Percentiles rank a stretch among this genome's conserved stretches.
Conservation (phyloP, 768 basidiomycete genomes). For the Rhodotorula toruloides region DNA sequence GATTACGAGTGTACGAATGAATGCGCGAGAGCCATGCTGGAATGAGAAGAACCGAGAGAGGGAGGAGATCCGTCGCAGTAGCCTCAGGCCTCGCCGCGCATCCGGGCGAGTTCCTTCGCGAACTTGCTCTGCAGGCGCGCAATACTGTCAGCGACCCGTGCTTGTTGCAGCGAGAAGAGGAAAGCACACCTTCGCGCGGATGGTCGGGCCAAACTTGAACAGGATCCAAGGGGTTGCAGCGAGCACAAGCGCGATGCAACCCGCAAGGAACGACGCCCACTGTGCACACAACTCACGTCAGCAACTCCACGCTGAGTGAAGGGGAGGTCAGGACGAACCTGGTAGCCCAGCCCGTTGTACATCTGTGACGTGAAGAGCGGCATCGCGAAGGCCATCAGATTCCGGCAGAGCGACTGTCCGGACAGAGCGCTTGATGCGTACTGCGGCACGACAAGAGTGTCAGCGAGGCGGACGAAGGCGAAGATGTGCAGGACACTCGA, state of each 20-base stretch:
- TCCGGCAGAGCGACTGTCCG: constrained; percentile 40
- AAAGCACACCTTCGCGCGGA: constrained; percentile 44
- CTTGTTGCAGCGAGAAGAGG: neutral
- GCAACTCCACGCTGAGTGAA: neutral
- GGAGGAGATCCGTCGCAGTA: too few relatives aligned
- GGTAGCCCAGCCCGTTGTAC: constrained; percentile 57
- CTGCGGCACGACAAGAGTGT: neutral
- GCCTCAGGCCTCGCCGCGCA: constrained; percentile 1
- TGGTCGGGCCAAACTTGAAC: constrained; percentile 34
- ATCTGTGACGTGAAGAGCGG: constrained; percentile 61
- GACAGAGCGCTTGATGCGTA: constrained; percentile 46
- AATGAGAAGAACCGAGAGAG: too few relatives aligned
- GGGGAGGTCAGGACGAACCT: constrained; percentile 38
- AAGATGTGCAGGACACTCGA: neutral
- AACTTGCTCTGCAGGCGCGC: constrained; percentile 12
- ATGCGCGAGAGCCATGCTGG: too few relatives aligned
- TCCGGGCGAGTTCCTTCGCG: constrained; percentile 33
- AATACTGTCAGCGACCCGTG: neutral
- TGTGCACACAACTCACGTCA: constrained; percentile 31
- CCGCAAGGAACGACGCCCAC: constrained; percentile 43
- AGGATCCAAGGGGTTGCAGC: constrained; percentile 11
- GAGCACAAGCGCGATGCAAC: constrained; percentile 5
- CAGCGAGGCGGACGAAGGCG: neutral
- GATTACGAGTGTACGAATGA: too few relatives aligned
- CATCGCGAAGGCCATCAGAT: constrained; percentile 55